Evolutionary conservation across 106 monocot genomes (phyloP).

Genomic region (Triglochin maritima): DNA sequence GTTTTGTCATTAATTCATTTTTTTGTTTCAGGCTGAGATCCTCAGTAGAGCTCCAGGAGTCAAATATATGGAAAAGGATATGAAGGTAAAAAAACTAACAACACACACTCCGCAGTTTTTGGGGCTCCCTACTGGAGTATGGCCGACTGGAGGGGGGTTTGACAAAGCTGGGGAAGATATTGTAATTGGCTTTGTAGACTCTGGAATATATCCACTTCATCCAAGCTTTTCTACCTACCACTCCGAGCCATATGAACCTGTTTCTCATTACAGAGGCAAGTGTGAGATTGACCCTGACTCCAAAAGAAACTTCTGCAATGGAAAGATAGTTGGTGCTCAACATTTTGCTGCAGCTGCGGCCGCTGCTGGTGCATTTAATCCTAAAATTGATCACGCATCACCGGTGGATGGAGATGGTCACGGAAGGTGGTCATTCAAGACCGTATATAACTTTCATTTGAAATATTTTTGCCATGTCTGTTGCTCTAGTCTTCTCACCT

Average conservation of each 20-base stretch:
- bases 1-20: background rate
- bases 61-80: constrained; percentile 71
- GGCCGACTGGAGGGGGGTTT: constrained; percentile 92
- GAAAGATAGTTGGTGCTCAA: constrained; percentile 95
- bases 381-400: constrained; percentile 73
- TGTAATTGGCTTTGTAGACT: constrained; percentile 95
- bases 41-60: constrained; percentile 66
- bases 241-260: constrained; percentile 66
- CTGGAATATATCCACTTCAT: constrained; percentile 81
- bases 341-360: constrained; percentile 96
- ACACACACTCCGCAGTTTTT: constrained; percentile 93
- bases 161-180: constrained; percentile 86
- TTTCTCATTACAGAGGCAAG: constrained; percentile 70
- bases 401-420: constrained; percentile 97
- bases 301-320: constrained; percentile 65
- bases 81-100: constrained; percentile 80
- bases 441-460: too few species aligned
- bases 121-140: constrained; percentile 78
- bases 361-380: constrained; percentile 89
- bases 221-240: constrained; percentile 76
- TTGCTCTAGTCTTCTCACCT: too few species aligned
- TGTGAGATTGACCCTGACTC: constrained; percentile 76
- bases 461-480: too few species aligned
- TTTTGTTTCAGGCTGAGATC: constrained; percentile 44
- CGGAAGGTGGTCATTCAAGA: constrained; percentile 53